Conservation (phyloP, 805 yeast genomes). For the Yamadazyma takamatsuzukensis region DNA sequence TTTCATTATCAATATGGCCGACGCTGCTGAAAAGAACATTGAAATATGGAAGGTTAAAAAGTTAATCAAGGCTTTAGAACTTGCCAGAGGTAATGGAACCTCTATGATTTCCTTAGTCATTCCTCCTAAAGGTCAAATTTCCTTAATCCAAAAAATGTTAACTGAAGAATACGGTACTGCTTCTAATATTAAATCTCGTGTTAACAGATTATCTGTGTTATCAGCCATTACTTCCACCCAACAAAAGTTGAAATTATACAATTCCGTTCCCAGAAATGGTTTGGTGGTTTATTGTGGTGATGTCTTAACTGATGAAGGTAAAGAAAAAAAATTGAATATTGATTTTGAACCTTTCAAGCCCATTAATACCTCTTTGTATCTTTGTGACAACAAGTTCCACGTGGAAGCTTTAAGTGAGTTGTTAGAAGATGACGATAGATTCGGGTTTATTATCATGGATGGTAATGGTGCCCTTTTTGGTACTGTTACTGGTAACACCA, state of each 20-base stretch:
- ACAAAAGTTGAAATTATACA: constrained; percentile 89
- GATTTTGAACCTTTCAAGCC: constrained; percentile 99
- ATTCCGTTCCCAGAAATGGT: constrained; percentile 89
- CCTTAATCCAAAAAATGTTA: constrained; percentile 83
- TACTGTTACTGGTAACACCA: constrained; percentile 90
- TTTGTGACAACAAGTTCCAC: constrained; percentile 98
- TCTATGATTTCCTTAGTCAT: constrained; percentile 96
- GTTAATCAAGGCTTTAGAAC: constrained; percentile 78
- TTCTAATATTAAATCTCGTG: constrained; percentile 95
- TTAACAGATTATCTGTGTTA: constrained; percentile 89
- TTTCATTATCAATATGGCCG: constrained; percentile 37
- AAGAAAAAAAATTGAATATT: constrained; percentile 92
- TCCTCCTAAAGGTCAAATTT: constrained; percentile 93
- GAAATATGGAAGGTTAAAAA: constrained; percentile 99
- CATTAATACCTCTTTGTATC: constrained; percentile 88
- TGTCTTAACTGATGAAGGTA: constrained; percentile 94
- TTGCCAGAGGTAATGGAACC: constrained; percentile 97
- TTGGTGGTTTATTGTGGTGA: constrained; percentile 98
- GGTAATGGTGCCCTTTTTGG: constrained; percentile 99
- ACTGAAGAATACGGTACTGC: constrained; percentile 99
- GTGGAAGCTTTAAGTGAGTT: constrained; percentile 95
- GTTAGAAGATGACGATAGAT: constrained; percentile 91
- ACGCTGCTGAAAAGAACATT: constrained; percentile 89
- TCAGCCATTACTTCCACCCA: constrained; percentile 98
- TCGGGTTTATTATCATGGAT: constrained; percentile 98